Conservation (phyloP, 2,329 filamentous ascomycete species). For the Penicillium digitatum region DNA sequence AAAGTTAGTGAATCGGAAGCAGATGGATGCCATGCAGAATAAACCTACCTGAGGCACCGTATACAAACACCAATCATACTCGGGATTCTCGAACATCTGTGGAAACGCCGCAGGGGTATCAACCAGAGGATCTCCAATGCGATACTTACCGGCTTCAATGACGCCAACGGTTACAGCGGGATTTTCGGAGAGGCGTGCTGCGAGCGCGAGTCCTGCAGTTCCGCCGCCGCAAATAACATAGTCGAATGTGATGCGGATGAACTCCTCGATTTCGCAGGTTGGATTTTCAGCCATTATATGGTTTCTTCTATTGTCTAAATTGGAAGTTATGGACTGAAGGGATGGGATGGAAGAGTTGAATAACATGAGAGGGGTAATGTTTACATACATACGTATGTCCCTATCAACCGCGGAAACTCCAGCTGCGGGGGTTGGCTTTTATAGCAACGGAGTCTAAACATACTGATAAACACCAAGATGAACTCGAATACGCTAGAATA, state of each 20-base stretch:
- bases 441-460: not conserved
- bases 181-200: slow-evolving; percentile 42
- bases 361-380: not conserved
- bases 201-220: slow-evolving; percentile 49
- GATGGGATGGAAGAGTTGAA: not conserved
- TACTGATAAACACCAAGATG: not conserved
- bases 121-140: slow-evolving; percentile 27
- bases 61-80: slow-evolving; percentile 37
- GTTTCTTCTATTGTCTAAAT: not conserved
- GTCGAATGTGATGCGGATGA: slow-evolving; percentile 18
- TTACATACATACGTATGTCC: not conserved
- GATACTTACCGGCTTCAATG: slow-evolving; percentile 44
- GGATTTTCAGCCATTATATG: slow-evolving; percentile 1
- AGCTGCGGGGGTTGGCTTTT: not conserved
- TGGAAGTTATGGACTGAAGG: no score
- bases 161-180: slow-evolving; percentile 41
- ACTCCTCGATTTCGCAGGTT: slow-evolving; percentile 13
- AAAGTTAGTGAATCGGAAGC: not conserved
- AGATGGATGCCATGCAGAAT: not conserved
- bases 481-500: not conserved
- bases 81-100: slow-evolving; percentile 27
- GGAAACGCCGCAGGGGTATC: slow-evolving; percentile 25
- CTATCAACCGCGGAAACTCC: not conserved
- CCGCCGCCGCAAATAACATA: slow-evolving; percentile 52
- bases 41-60: slow-evolving; percentile 25